These are phyloP conservation scores for Corrigiola litoralis DNA, from an alignment of 179 eudicot genomes.

Conservation along the genomic window DNA sequence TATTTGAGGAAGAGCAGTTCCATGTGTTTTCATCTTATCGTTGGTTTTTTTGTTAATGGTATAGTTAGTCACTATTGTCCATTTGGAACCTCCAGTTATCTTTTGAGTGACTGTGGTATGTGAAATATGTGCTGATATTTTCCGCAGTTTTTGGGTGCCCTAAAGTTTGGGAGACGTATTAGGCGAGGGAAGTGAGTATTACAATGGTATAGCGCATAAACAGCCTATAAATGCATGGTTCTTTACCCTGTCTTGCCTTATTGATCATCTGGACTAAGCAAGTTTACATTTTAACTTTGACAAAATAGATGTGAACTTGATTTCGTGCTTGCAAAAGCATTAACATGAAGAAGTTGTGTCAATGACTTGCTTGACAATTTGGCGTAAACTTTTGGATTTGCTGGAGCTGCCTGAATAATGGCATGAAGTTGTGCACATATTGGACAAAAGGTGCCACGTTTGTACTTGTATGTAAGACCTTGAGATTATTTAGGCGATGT, in stretches of 20 bases:
- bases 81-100: too few relatives aligned
- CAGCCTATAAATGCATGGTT: background rate
- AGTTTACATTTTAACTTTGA: background rate
- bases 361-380: conserved; percentile 24
- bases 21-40: too few relatives aligned
- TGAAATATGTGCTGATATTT: background rate
- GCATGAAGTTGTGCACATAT: too few relatives aligned
- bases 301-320: conserved; percentile 2
- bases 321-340: conserved; percentile 9
- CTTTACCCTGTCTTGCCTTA: background rate
- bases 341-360: background rate
- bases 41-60: too few relatives aligned
- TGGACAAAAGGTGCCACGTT: too few relatives aligned
- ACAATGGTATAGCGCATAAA: background rate
- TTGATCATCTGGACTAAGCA: background rate
- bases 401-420: conserved; percentile 2
- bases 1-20: too few relatives aligned
- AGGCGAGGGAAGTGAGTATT: background rate
- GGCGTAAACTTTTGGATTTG: conserved; percentile 4
- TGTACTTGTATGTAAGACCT: too few relatives aligned
- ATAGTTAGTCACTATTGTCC: too few relatives aligned
- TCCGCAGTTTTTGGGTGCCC: background rate
- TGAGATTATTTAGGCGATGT: too few relatives aligned
- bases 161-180: background rate
- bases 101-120: too few relatives aligned